These are phyloP conservation scores for Amaranthus palmeri DNA, from an alignment of 148 eudicot species.

Conservation along the genomic window DNA sequence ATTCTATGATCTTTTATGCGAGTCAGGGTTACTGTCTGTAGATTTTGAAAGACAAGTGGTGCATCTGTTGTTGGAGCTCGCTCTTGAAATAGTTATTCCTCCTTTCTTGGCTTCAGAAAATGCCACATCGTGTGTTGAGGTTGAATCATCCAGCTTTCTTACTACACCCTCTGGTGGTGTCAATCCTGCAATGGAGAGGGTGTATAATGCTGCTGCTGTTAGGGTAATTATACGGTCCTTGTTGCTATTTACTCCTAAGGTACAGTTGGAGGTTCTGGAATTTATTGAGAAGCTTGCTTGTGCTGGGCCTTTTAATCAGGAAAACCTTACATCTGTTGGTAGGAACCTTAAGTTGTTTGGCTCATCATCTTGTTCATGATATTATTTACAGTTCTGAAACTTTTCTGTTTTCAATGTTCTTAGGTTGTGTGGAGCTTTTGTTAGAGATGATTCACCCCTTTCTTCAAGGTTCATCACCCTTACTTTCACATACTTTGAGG, in stretches of 20 bases:
- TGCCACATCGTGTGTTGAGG: constrained; percentile 28
- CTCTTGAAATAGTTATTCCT: constrained; percentile 82
- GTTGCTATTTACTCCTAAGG: constrained; percentile 95
- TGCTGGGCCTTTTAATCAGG: constrained; percentile 89
- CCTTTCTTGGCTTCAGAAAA: constrained; percentile 65
- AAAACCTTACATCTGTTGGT: constrained; percentile 94
- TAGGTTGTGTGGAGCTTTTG: constrained; percentile 96
- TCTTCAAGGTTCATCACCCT: constrained; percentile 71
- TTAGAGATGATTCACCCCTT: constrained; percentile 86
- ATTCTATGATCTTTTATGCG: constrained; percentile 80
- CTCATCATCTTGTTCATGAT: constrained; percentile 11
- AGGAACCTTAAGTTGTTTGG: constrained; percentile 22
- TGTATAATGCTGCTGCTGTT: constrained; percentile 88
- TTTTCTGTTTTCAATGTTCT: constrained; percentile 13
- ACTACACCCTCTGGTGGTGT: constrained; percentile 60
- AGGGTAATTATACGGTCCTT: constrained; percentile 76
- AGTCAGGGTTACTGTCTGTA: constrained; percentile 79
- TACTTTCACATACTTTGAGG: constrained; percentile 72
- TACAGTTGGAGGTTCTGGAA: constrained; percentile 81
- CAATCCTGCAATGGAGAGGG: constrained; percentile 64
- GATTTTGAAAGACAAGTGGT: constrained; percentile 90
- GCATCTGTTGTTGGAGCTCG: constrained; percentile 88
- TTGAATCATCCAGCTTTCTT: constrained; percentile 52
- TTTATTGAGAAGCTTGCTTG: constrained; percentile 83
- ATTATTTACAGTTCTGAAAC: constrained; percentile 12